Base-by-base conservation (phyloP, 208 protist species). In the Leishmania turanica region DNA sequence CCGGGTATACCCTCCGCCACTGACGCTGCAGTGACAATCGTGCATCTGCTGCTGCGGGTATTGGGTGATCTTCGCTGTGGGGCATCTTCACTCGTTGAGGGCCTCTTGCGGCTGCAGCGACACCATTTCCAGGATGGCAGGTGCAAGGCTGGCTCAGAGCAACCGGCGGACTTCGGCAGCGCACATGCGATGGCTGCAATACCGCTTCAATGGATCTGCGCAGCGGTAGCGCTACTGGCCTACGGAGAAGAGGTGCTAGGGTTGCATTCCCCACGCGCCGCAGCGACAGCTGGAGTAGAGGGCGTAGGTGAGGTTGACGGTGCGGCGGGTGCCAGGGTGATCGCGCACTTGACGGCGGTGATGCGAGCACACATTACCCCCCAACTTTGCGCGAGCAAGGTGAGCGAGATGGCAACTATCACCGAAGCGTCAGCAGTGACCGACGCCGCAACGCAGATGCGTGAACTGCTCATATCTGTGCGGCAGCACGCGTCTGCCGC, bases 231-330 rank as follows among this genome's bases (percentile, higher is more conserved):
- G 62, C 24, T 85, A 78, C 58, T 81, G 40, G 51, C 73, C 51
- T 82, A 85, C 65, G 82, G 82, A 37, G 77, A 85, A 60, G 66
- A 73, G 2, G 31, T 72, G 51, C 21, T 85, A 47, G 69, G 65
- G 31, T 0, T 85, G n/a, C 74, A 27, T 49, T 64, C 49, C 21
- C 37, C 53, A 47, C 1, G 40, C 37, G 37, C 19, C 8, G 53
- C 3, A 34, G 47, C 27, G 19, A 31, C 54, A n/a, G 40, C 74
- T 49, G 34, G 27, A 62, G 17, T 31, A 13, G 76, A 79, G 76
- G 34, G 40, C 37, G 31, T 13, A 1, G 42, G 42, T 47, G 56
- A 66, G 53, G 60, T 34, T 49, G 47, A 37, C 37, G 1, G 24
- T 21, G 60, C 75, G 13, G 34, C 19, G 58, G 76, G 64, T 49